A percentile compares a stretch with the other conserved stretches of the same genome.
phyloP scores from a whole-genome alignment of 2,329 filamentous ascomycete genomes.

The Beauveria bassiana region DNA sequence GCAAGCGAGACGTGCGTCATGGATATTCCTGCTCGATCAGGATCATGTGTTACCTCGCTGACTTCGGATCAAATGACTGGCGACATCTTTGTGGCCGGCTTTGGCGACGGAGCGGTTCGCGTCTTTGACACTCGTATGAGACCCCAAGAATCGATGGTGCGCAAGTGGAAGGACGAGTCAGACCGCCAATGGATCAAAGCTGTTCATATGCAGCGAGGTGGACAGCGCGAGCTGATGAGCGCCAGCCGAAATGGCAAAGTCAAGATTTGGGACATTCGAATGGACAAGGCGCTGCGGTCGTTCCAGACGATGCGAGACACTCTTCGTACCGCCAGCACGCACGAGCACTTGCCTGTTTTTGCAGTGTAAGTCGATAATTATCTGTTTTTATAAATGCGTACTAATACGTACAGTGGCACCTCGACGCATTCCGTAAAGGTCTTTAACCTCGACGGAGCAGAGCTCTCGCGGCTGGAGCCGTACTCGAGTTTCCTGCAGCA shows the following conservation, averaged over 20 bases:
- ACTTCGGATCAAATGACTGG: slow-evolving; percentile 98
- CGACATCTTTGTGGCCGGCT: slow-evolving; percentile 91
- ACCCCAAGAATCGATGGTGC: slow-evolving; percentile 85
- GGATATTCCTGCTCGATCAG: slow-evolving; percentile 90
- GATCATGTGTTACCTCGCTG: slow-evolving; percentile 89
- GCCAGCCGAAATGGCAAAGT: slow-evolving; percentile 91
- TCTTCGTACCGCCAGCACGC: slow-evolving; percentile 78
- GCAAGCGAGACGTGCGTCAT: slow-evolving; percentile 85
- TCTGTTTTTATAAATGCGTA: background rate
- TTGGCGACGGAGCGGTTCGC: slow-evolving; percentile 88
- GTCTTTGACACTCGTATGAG: slow-evolving; percentile 86
- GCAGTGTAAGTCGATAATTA: slow-evolving; percentile 62
- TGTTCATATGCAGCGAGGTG: slow-evolving; percentile 93
- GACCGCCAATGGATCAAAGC: slow-evolving; percentile 88
- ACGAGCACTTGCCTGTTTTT: slow-evolving; percentile 95
- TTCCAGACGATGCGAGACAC: slow-evolving; percentile 70
- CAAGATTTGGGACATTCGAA: slow-evolving; percentile 91
- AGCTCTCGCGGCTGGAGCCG: slow-evolving; percentile 78
- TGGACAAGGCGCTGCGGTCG: slow-evolving; percentile 67
- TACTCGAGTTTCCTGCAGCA: slow-evolving; percentile 83
- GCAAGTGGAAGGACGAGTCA: slow-evolving; percentile 88
- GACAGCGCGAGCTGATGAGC: slow-evolving; percentile 81
- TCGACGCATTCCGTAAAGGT: slow-evolving; percentile 83
- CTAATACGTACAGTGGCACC: slow-evolving; percentile 56
- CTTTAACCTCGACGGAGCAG: slow-evolving; percentile 77